Base-by-base conservation (phyloP, 2,329 filamentous ascomycete species). In the Emergomyces pasteurianus region DNA sequence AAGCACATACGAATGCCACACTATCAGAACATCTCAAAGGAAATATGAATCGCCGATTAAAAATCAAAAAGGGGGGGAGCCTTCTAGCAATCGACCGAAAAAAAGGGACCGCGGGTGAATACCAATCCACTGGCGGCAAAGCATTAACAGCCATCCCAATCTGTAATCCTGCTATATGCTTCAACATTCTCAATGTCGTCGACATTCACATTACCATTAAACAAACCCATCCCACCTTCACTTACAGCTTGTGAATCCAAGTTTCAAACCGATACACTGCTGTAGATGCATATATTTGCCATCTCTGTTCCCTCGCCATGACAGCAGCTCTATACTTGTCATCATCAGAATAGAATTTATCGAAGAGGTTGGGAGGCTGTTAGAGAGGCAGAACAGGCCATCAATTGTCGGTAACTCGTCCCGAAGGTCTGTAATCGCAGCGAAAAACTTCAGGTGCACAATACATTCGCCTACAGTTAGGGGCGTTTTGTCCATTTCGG, bases 1-100 rank as follows among this genome's bases (percentile, higher is more conserved):
- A 3, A 92, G 81, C 83, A 89, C 86, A 68, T 89, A 88, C 0
- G 87, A 77, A 71, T 92, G 89, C 85, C 86, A 89, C 0, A 92
- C 85, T 86, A 92, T 88, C 21, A 91, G 72, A 0, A 92, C 83
- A 73, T 92, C 88, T 79, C 71, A 71, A 43, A 66, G 18, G 46
- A n/a, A 43, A 23, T 16, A 53, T 26, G n/a, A 2, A 38, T 55
- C 23, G 8, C 31, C 3, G 50, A 21, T n/a, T 34, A 28, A 49
- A 9, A 1, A 36, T 9, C 16, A 3, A 28, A 28, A 28, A 28
- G 16, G 14, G 6, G 23, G 5, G 12, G 23, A 28, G 6, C 12
- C 18, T 36, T 36, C 23, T 59, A 67, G 3, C n/a, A 14, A 46
- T 21, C 28, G n/a, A 12, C 36, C 34, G 2, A 69, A 71, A 9